phyloP scores from a whole-genome alignment of 2,329 filamentous ascomycete genomes.

The Teratosphaeria destructans region DNA sequence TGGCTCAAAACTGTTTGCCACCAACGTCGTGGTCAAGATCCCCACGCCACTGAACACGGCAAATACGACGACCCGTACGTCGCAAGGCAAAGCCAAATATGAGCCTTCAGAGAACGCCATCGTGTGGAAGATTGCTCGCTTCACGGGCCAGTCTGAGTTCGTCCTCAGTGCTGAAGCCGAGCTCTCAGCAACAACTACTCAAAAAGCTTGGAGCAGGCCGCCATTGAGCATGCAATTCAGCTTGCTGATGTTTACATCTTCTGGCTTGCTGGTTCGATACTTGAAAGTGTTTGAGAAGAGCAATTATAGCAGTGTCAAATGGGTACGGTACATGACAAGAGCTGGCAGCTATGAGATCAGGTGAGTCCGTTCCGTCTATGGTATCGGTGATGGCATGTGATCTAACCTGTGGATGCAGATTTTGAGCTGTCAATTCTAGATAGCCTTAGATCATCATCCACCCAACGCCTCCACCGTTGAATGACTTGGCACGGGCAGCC shows the following conservation, averaged over 20 bases:
- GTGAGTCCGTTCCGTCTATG: not conserved
- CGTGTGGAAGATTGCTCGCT: conserved; percentile 97
- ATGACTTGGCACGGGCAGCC: not conserved
- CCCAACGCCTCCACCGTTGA: not conserved
- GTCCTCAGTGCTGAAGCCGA: conserved; percentile 89
- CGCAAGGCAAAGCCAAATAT: conserved; percentile 95
- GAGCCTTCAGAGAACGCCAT: conserved; percentile 97
- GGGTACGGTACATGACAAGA: conserved; percentile 98
- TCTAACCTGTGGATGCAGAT: not conserved
- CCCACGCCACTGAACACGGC: conserved; percentile 95
- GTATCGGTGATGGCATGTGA: not conserved
- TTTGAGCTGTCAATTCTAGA: not conserved
- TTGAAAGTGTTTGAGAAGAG: conserved; percentile 99
- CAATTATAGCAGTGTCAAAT: conserved; percentile 97
- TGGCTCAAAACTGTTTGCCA: conserved; percentile 89
- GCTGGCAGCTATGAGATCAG: conserved; percentile 91
- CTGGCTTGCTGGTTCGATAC: conserved; percentile 82
- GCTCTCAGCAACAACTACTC: conserved; percentile 93
- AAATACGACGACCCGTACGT: conserved; percentile 82
- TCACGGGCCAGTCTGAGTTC: conserved; percentile 94
- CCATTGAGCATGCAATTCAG: conserved; percentile 88
- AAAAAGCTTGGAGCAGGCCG: conserved; percentile 92
- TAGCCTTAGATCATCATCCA: not conserved
- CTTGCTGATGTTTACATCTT: conserved; percentile 95
- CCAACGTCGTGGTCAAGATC: conserved; percentile 88